Evolutionary conservation across 345 rosid species (phyloP).

Genomic region (Sapria himalayana): DNA sequence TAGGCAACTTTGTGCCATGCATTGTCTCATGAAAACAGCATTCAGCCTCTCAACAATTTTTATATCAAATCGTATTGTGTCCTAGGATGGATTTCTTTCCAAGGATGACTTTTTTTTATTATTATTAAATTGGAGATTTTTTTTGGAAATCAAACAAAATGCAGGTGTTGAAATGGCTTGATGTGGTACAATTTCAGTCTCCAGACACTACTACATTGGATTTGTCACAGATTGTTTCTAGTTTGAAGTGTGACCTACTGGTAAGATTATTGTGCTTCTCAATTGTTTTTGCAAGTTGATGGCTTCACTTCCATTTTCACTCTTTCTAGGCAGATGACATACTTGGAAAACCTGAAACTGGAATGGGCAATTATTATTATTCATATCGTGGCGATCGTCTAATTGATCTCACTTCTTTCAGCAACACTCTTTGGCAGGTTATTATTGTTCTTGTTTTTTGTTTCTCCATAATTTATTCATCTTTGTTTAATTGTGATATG

Average conservation of each 20-base stretch:
- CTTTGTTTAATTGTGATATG: no score
- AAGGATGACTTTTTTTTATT: constrained; percentile 7
- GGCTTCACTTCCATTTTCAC: constrained; percentile 8
- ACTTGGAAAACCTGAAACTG: constrained; percentile 45
- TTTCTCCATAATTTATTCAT: neutral
- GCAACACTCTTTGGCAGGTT: constrained; percentile 80
- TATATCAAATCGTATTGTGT: no score
- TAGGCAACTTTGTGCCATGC: no score
- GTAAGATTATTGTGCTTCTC: constrained; percentile 19
- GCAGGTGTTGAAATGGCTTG: constrained; percentile 75
- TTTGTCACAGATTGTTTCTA: constrained; percentile 49
- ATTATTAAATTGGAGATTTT: constrained; percentile 1
- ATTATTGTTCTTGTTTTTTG: neutral
- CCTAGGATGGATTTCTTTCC: constrained; percentile 1
- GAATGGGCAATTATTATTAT: constrained; percentile 59
- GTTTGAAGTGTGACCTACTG: constrained; percentile 43
- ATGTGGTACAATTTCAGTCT: constrained; percentile 61
- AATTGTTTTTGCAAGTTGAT: neutral
- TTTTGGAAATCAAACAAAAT: constrained; percentile 10
- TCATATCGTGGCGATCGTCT: constrained; percentile 91
- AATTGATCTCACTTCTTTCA: constrained; percentile 58
- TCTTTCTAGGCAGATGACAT: constrained; percentile 53
- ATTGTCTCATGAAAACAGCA: no score
- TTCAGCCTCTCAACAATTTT: no score
- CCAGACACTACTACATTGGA: constrained; percentile 57